A percentile compares a stretch with the other conserved stretches of the same genome.
Conservation (phyloP, 306 rosid genomes). For the Vigna reflexopilosa region DNA sequence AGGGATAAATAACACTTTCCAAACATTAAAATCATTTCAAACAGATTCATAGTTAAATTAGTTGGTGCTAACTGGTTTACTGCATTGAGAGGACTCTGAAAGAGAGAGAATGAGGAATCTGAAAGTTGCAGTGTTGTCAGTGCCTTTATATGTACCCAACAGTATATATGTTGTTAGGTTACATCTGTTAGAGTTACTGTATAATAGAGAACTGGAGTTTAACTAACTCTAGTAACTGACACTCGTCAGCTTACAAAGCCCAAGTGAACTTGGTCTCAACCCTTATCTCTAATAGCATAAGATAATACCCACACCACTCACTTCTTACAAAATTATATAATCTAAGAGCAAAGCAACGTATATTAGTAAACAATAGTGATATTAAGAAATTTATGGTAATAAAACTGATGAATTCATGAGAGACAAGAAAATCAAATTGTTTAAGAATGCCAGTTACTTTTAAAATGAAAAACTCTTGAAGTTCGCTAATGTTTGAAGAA, state of each 20-base stretch:
- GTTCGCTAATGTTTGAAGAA: conserved; percentile 23
- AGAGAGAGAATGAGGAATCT: neutral
- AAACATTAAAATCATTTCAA: neutral
- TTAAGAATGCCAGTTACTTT: conserved; percentile 16
- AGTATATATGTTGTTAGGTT: neutral
- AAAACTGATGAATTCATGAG: neutral
- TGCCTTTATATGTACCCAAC: neutral
- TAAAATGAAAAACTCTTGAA: conserved; percentile 24
- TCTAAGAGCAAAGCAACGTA: neutral
- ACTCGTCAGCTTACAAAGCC: too few species aligned
- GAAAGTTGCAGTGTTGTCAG: neutral
- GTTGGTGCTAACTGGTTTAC: conserved; percentile 17
- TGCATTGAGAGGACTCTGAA: neutral
- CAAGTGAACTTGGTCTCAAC: neutral
- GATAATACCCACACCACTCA: neutral
- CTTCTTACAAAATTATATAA: conserved; percentile 5
- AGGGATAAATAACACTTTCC: neutral
- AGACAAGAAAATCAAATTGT: neutral
- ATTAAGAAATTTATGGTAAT: neutral
- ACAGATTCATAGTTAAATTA: neutral
- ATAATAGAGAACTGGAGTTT: too few species aligned
- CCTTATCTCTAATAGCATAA: neutral
- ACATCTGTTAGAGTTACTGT: neutral
- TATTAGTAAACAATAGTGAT: neutral
- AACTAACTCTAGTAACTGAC: too few species aligned